Conservation (phyloP, 441 rosid species). For the Gossypium laxum region DNA sequence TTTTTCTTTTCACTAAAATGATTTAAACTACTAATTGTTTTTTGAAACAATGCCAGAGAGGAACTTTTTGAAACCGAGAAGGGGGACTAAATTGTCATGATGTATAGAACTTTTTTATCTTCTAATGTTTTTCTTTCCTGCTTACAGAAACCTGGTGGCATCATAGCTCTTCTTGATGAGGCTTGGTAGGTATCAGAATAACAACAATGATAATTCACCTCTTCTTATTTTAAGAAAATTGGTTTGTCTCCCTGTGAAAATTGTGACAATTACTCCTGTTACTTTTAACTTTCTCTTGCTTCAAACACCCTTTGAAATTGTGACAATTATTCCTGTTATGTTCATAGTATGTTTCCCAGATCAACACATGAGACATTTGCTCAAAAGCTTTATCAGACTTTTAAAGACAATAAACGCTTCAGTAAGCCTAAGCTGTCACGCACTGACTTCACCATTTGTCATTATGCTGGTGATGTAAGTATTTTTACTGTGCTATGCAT, state of each 20-base stretch:
- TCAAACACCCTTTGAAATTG: constrained; percentile 3
- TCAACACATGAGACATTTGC: constrained; percentile 93
- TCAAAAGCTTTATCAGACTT: constrained; percentile 85
- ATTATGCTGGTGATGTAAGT: constrained; percentile 97
- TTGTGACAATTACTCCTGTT: constrained; percentile 16
- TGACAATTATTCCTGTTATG: constrained; percentile 18
- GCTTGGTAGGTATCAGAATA: constrained; percentile 63
- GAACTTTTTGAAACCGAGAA: background rate
- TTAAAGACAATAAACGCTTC: constrained; percentile 81
- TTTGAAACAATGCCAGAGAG: background rate
- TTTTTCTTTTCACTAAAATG: background rate
- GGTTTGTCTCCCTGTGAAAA: constrained; percentile 4
- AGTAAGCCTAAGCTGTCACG: constrained; percentile 88
- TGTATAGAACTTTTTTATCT: background rate
- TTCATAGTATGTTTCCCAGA: constrained; percentile 86
- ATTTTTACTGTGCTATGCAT: constrained; percentile 15
- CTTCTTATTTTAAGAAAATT: constrained; percentile 10
- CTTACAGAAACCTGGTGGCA: constrained; percentile 95
- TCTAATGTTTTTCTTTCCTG: constrained; percentile 23
- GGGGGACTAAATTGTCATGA: constrained; percentile 1
- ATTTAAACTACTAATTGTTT: background rate
- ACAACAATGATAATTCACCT: background rate
- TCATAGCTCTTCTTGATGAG: constrained; percentile 91
- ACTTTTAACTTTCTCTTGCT: constrained; percentile 6
- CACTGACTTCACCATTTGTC: constrained; percentile 76